phyloP scores from a whole-genome alignment of 768 basidiomycete species.

The Cystobasidiopsis lactophilus region DNA sequence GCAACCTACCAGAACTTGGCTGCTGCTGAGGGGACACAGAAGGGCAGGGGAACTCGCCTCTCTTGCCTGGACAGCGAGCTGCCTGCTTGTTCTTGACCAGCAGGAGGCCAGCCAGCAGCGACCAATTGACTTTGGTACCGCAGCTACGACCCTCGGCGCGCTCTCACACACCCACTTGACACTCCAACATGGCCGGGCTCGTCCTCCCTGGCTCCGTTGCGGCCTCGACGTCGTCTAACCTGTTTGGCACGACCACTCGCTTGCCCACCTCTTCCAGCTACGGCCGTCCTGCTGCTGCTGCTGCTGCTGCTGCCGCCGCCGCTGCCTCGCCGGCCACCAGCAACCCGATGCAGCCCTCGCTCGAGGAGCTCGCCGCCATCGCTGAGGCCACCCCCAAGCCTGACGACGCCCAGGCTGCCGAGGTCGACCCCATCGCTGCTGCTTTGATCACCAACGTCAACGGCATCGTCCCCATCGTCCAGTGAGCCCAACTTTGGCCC shows the following conservation, averaged over 20 bases:
- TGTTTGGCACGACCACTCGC: too few relatives aligned
- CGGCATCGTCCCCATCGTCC: constrained; percentile 94
- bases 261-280: background rate
- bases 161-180: too few relatives aligned
- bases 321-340: background rate
- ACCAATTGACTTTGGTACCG: too few relatives aligned
- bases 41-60: too few relatives aligned
- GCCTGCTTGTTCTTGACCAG: too few relatives aligned
- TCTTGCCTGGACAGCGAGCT: too few relatives aligned
- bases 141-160: background rate
- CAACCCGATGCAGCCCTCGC: background rate
- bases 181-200: background rate
- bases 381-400: background rate
- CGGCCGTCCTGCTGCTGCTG: too few relatives aligned
- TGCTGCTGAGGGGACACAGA: too few relatives aligned
- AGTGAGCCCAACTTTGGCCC: constrained; percentile 34
- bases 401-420: background rate
- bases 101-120: too few relatives aligned
- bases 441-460: constrained; percentile 26
- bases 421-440: background rate
- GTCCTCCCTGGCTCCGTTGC: constrained; percentile 1
- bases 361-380: background rate
- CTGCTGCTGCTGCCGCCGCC: too few relatives aligned
- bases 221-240: background rate
- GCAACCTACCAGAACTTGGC: too few relatives aligned